Base-by-base conservation (phyloP, 352 stramenopile genomes). In the Globisporangium polare region DNA sequence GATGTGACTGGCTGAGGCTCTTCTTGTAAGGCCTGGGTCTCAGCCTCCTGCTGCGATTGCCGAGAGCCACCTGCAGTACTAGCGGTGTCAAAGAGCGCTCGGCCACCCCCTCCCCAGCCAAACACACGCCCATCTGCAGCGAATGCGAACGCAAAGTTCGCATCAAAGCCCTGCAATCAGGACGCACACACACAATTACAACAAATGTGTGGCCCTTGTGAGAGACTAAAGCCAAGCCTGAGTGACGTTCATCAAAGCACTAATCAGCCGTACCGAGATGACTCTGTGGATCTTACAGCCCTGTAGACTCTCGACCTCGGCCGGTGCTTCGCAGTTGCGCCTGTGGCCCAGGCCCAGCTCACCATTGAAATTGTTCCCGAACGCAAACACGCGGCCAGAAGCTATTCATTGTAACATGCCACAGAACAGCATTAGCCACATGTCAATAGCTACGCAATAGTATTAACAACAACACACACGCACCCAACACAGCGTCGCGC, bases 121-220 rank as follows among this genome's bases (percentile, higher is more conserved):
- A 94, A 97, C 13, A 98, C 75, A 33, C 94, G 84, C 2, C 80
- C 87, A 10, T 90, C 78, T 24, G 86, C 77, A 2, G 86, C 78
- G 10, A 96, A 58, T 8, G 94, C 94, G 43, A 97, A 95, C 5
- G 80, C 78, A 49, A 83, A 86, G 42, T 89, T 74, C 15, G 77
- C 69, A 49, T 88, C 81, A 59, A 89, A 90, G 2, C 83, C 80
- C 80, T 90, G 35, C 0, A 24, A 41, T 26, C 49, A 41, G 18
- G 6, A 24, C 26, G 27, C 47, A 51, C 3, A 42, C 15, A 51
- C 3, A 42, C n/a, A n/a, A n/a, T 2, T 27, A 31, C 6, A 55
- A 6, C 12, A 57, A 39, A 53, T 17, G n/a, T 42, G 24, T 52
- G 27, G 22, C 33, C 26, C 17, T 9, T 12, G 29, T 45, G 10